A percentile compares a stretch with the other conserved stretches of the same genome.
Evolutionary conservation across 1,284 basidiomycete species (phyloP).

Genomic region (Cryptococcus sp.): DNA sequence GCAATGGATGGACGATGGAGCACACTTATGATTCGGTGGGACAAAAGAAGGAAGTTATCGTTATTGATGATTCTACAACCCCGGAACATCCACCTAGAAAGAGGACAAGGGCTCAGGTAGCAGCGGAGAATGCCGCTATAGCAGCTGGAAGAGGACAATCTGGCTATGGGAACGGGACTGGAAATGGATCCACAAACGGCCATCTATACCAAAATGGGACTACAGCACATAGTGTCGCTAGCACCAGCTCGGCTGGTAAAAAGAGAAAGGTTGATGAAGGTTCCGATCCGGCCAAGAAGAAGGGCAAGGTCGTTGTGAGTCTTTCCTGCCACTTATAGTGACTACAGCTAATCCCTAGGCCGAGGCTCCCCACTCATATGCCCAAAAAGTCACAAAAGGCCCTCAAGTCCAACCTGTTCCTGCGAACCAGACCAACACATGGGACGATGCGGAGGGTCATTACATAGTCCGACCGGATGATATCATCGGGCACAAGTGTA

Average conservation of each 20-base stretch:
- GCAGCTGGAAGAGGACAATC: slow-evolving; percentile 4
- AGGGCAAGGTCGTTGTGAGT: slow-evolving; percentile 31
- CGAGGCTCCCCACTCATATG: background rate
- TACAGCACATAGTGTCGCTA: slow-evolving; percentile 4
- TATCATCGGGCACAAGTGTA: slow-evolving; percentile 75
- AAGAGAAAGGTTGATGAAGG: slow-evolving; percentile 40
- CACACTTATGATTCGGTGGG: slow-evolving; percentile 42
- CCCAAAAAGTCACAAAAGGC: slow-evolving; percentile 4
- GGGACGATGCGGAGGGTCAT: slow-evolving; percentile 92
- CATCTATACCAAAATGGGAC: background rate
- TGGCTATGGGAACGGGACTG: slow-evolving; percentile 6
- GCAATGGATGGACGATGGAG: slow-evolving; percentile 43
- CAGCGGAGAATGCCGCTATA: slow-evolving; percentile 29
- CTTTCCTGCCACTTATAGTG: background rate
- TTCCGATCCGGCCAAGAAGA: slow-evolving; percentile 28
- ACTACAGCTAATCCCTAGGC: background rate
- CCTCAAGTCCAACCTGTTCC: slow-evolving; percentile 3
- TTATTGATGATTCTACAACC: slow-evolving; percentile 39
- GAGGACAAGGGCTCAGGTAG: slow-evolving; percentile 35
- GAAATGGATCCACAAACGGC: background rate
- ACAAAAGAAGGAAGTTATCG: slow-evolving; percentile 42
- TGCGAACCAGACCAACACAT: slow-evolving; percentile 47
- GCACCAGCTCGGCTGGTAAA: slow-evolving; percentile 17
- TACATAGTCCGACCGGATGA: slow-evolving; percentile 89
- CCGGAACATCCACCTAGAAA: slow-evolving; percentile 31